Evolutionary conservation across 192 early-diverging fungal genomes (phyloP), one percentile per base, ranked within the genome.

Genomic region (Rhizoclosmatium sp.): DNA sequence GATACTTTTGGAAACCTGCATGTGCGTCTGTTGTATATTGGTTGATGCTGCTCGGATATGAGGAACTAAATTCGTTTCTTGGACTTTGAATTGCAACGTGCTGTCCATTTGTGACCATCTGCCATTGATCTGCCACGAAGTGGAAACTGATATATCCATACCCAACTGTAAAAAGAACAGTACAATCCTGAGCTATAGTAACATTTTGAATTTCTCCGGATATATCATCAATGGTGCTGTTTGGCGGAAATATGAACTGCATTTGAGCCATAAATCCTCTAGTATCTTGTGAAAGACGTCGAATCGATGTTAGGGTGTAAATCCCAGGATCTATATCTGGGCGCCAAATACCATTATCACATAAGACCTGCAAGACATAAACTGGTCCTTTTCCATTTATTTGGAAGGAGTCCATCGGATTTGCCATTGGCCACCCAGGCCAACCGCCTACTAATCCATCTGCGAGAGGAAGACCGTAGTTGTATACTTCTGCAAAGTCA

Each of bases 121-220:
- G 65, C 76, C 76, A 78, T 69, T 78, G 76, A 59, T 78, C 76
- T 10, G 76, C 76, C 23, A 54, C 59, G 47, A 75, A 75, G 44
- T 75, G 58, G 56, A 31, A 75, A 14, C 59, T n/a, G 19, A 69
- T 68, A 9, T 4, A n/a, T 7, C 76, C 65, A 58, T 66, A 41
- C 5, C 23, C 42, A 10, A 69, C 62, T 4, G 23, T 78, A 4
- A 69, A 2, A 47, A 78, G 10, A 7, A 14, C 23, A 4, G 65
- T 65, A 42, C 76, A 78, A n/a, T 4, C 19, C 42, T 68, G 76
- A 19, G 56, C 7, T 4, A 78, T 10, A 23, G 65, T 39, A 14
- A 46, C 12, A 44, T 67, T 59, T 5, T 14, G 40, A 56, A 42
- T 42, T 40, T 7, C 2, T 4, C 4, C 19, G 2, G 14, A 41